phyloP scores from a whole-genome alignment of 495 filamentous ascomycete species.

The Friedmanniomyces endolithicus region DNA sequence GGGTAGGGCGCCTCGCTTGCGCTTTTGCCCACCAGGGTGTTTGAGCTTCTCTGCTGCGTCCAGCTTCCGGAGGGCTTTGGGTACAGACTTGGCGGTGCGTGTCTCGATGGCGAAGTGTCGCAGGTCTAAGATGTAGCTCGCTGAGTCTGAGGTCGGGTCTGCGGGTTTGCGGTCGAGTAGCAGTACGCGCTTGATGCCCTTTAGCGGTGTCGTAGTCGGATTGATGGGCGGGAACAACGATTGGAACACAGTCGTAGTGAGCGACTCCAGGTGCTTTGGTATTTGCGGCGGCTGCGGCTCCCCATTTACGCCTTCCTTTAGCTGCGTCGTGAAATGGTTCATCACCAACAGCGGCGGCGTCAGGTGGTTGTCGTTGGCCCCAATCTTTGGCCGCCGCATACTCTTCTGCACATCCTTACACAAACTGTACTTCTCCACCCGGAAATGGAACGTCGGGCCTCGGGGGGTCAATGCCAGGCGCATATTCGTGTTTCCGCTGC shows the following conservation, averaged over 20 bases:
- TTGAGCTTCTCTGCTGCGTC: constrained; percentile 72
- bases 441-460: constrained; percentile 85
- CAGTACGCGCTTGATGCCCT: constrained; percentile 77
- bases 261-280: constrained; percentile 77
- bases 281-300: constrained; percentile 27
- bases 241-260: constrained; percentile 92
- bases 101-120: constrained; percentile 93
- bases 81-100: constrained; percentile 53
- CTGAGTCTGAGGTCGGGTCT: constrained; percentile 26
- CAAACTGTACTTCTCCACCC: constrained; percentile 92
- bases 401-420: constrained; percentile 77
- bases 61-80: constrained; percentile 67
- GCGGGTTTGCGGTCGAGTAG: constrained; percentile 67
- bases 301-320: constrained; percentile 33
- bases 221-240: constrained; percentile 94
- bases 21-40: constrained; percentile 48
- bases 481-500: constrained; percentile 82
- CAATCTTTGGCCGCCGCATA: constrained; percentile 66
- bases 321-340: constrained; percentile 82
- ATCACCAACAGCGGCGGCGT: constrained; percentile 61
- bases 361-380: constrained; percentile 21
- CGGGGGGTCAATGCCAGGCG: constrained; percentile 78
- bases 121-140: constrained; percentile 74
- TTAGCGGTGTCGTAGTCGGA: constrained; percentile 75
- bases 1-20: constrained; percentile 51